Evolutionary conservation across 108 stramenopile genomes (phyloP), one percentile per base, ranked within the genome.

Genomic region (Pseudonitzschia delicatissima): DNA sequence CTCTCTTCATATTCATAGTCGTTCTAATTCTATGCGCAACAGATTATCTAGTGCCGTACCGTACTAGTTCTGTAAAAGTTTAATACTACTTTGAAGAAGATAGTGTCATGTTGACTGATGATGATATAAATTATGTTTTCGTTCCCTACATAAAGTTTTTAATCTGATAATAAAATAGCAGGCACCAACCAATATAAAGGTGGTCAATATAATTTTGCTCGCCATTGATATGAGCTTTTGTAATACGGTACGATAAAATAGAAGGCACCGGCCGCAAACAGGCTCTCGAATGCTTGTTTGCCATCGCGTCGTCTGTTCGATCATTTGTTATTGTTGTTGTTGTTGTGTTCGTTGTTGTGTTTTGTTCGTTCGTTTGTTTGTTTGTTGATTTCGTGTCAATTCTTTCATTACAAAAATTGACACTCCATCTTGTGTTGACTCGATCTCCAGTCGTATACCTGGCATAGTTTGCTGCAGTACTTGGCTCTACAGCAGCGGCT

Each of bases 371-470:
- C 37, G 37, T 39, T 39, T 39, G 37, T 39, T 39, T 39, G 11
- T 39, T 8, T 11, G 37, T 39, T 11, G 37, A 42, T 15, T n/a
- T n/a, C n/a, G n/a, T n/a, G n/a, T n/a, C n/a, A n/a, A n/a, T 15
- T 35, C 64, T 64, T 32, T 57, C 31, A 20, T 81, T 61, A 87
- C 68, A 93, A 76, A 76, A 87, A 93, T 45, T 86, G 90, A 40
- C 93, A 94, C 50, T 89, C 93, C 69, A 76, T 84, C 67, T 94
- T 94, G 76, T 94, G 90, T 52, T 82, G 83, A 48, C 87, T 88
- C n/a, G 84, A 86, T 68, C 93, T 76, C 93, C 93, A 94, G 71
- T 94, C 93, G 66, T 88, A 91, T 0, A 91, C 90, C 70, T 94
- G 93, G 58, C 93, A 94, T 3, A 91, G 57, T 55, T 94, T 94